Evolutionary conservation across 2,329 filamentous ascomycete genomes (phyloP).

Genomic region (Pseudogymnoascus sp.): DNA sequence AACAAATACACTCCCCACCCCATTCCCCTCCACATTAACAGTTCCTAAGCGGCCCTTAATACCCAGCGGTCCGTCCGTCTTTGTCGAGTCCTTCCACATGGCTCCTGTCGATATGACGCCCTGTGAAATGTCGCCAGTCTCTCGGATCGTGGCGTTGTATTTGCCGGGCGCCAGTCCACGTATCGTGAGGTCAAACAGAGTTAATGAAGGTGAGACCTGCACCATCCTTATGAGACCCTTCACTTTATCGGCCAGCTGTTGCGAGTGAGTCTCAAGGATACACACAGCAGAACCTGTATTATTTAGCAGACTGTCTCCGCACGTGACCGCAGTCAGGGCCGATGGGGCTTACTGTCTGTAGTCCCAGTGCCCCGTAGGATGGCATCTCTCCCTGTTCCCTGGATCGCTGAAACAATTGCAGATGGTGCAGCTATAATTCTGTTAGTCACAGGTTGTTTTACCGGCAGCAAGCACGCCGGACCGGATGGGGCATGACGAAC

Average conservation of each 20-base stretch:
- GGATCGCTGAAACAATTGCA: slow-evolving; percentile 79
- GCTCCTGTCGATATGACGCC: slow-evolving; percentile 77
- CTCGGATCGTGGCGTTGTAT: slow-evolving; percentile 77
- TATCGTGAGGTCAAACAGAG: slow-evolving; percentile 80
- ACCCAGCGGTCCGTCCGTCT: slow-evolving; percentile 32
- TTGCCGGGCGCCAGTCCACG: slow-evolving; percentile 71
- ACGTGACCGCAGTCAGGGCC: background rate
- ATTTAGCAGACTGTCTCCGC: slow-evolving; percentile 19
- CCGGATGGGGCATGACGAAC: slow-evolving; percentile 34
- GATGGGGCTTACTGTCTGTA: slow-evolving; percentile 61
- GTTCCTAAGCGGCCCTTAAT: slow-evolving; percentile 61
- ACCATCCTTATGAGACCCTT: slow-evolving; percentile 89
- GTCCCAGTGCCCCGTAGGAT: slow-evolving; percentile 84
- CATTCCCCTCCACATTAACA: slow-evolving; percentile 65
- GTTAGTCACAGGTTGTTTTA: background rate
- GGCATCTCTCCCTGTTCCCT: slow-evolving; percentile 83
- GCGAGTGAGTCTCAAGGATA: slow-evolving; percentile 80
- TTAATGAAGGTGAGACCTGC: slow-evolving; percentile 69
- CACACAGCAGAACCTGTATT: slow-evolving; percentile 70
- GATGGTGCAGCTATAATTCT: slow-evolving; percentile 65
- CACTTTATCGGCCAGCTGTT: slow-evolving; percentile 56
- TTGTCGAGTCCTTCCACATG: slow-evolving; percentile 55
- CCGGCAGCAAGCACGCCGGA: background rate
- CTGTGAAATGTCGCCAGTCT: slow-evolving; percentile 76
- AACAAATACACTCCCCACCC: slow-evolving; percentile 71